Base-by-base conservation (phyloP, 148 eudicot species). In the Vaccinium corymbosum region DNA sequence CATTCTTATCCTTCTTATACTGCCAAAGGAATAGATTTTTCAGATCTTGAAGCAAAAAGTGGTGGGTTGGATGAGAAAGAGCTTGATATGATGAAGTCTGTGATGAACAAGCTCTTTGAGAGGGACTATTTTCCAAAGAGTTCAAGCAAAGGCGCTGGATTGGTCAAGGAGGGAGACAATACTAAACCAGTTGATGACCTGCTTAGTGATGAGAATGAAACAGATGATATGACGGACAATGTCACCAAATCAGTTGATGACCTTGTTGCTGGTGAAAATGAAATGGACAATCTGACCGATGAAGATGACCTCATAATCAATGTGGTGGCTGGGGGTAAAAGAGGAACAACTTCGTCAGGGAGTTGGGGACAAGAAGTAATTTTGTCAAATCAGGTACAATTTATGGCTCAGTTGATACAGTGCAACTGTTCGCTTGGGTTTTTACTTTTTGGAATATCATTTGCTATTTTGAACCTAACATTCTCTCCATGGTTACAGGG, bases 221-320 rank as follows among this genome's bases (percentile, higher is more conserved):
- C 17, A 57, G 90, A 89, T 84, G 80, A 88, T 51, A 68, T 68
- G 25, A 4, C 42, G 70, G 56, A 76, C 48, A 59, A 32, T 84
- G 35, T 27, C 38, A 70, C 76, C 11, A 16, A 86, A 62, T 48
- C 64, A 82, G 57, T 72, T 84, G 83, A 86, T 80, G 81, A 86
- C 80, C 4, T 80, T 70, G 85, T 76, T 61, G 88, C 77, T 76
- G 89, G 84, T 75, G 86, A 87, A 20, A 86, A 46, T 52, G 83
- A 80, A 68, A 90, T 15, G 74, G 92, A 89, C 82, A 77, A 87
- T 32, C 75, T 70, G 70, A 81, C 83, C n/a, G 92, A 92, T 86
- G 96, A 93, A 66, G 94, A 92, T 25, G 88, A 91, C 86, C 90
- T 95, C 56, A 86, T 92, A 72, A 86, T 92, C 72, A 95, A 95